Conservation (phyloP, 495 filamentous ascomycete genomes). For the Chaetomium tenue region DNA sequence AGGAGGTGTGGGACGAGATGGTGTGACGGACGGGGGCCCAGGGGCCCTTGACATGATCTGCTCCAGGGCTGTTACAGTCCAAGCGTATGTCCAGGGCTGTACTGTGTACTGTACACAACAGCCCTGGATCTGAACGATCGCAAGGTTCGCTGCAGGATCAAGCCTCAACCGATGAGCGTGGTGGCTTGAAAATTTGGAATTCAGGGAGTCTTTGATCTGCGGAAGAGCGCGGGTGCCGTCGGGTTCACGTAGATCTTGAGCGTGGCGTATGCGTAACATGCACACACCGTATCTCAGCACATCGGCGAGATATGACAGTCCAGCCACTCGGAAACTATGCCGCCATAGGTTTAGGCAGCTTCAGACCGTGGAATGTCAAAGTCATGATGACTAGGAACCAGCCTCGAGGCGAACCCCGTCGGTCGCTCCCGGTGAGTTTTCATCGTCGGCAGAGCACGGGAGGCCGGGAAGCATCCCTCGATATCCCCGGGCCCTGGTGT, state of each 20-base stretch:
- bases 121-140: no score
- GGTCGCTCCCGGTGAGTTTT: neutral
- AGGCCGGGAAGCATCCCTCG: neutral
- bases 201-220: neutral
- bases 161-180: neutral
- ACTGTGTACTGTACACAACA: no score
- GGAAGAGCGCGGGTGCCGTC: neutral
- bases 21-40: constrained; percentile 6
- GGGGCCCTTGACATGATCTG: constrained; percentile 28
- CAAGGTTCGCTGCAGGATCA: neutral
- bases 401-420: neutral
- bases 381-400: neutral
- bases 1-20: constrained; percentile 14
- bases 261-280: neutral
- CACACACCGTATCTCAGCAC: neutral
- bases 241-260: constrained; percentile 1
- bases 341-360: neutral
- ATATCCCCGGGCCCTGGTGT: neutral
- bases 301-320: neutral
- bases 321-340: constrained; percentile 13
- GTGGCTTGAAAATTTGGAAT: neutral
- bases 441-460: neutral
- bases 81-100: constrained; percentile 8
- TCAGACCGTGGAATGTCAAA: neutral
- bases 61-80: constrained; percentile 24